Percentiles rank a stretch among this genome's conserved stretches.
phyloP scores from a whole-genome alignment of 768 basidiomycete genomes.

The Pleurotus ostreatus region DNA sequence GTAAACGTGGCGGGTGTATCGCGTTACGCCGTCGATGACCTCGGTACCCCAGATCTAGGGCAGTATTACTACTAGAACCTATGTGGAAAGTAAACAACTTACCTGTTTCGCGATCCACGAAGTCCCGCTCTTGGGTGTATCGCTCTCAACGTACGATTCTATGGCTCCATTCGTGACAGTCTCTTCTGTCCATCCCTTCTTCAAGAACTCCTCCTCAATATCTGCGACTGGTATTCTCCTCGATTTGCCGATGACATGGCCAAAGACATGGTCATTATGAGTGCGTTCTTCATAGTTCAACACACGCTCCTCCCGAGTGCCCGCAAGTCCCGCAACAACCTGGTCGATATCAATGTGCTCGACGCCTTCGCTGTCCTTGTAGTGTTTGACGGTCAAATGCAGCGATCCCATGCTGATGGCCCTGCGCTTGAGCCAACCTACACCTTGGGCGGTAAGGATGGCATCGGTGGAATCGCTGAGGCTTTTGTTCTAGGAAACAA shows the following conservation, averaged over 20 bases:
- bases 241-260: slow-evolving; percentile 49
- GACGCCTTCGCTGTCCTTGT: slow-evolving; percentile 50
- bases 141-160: slow-evolving; percentile 48
- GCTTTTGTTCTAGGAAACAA: slow-evolving; percentile 54
- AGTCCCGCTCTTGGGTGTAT: slow-evolving; percentile 56
- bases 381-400: slow-evolving; percentile 61
- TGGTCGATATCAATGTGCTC: slow-evolving; percentile 71
- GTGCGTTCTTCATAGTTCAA: slow-evolving; percentile 51
- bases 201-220: slow-evolving; percentile 39
- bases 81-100: slow-evolving; percentile 7
- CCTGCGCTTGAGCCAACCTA: slow-evolving; percentile 68
- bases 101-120: slow-evolving; percentile 69
- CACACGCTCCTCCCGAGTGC: slow-evolving; percentile 51
- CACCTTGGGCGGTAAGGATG: slow-evolving; percentile 67
- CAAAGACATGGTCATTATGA: slow-evolving; percentile 62
- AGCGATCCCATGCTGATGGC: slow-evolving; percentile 54
- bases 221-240: slow-evolving; percentile 46
- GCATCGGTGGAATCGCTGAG: slow-evolving; percentile 60
- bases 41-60: slow-evolving; percentile 61
- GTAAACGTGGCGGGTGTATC: slow-evolving; percentile 56
- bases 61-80: not conserved
- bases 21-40: slow-evolving; percentile 51
- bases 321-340: slow-evolving; percentile 55
- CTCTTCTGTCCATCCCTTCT: slow-evolving; percentile 36
- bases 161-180: slow-evolving; percentile 40